Conservation (phyloP, 805 yeast genomes). For the Metschnikowia picachoensis region DNA sequence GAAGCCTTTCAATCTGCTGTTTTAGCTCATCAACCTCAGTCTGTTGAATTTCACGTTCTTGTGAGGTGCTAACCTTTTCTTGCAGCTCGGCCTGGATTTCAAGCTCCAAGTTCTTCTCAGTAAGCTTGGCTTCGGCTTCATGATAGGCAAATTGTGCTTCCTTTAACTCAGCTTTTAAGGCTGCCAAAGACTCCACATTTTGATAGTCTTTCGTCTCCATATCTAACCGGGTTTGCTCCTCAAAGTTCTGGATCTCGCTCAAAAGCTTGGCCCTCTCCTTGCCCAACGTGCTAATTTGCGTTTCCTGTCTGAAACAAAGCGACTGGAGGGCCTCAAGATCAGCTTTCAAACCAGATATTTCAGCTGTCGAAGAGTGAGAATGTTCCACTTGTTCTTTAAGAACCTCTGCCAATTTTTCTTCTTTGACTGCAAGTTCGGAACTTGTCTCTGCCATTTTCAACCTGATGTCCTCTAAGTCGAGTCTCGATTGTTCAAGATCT, state of each 20-base stretch:
- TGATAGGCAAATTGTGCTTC: not conserved
- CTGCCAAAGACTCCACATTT: not conserved
- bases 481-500: not conserved
- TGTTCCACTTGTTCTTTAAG: not conserved
- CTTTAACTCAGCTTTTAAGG: constrained; percentile 1
- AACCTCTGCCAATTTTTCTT: not conserved
- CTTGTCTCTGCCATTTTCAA: not conserved
- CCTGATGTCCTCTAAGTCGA: not conserved
- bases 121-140: not conserved
- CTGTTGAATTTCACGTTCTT: no score
- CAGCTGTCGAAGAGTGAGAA: not conserved
- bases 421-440: constrained; percentile 1
- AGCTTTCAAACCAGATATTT: not conserved
- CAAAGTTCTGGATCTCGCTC: not conserved
- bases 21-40: no score
- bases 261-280: not conserved
- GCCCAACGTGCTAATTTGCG: not conserved
- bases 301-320: not conserved
- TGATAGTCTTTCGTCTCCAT: not conserved
- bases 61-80: no score
- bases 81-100: not conserved
- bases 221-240: not conserved
- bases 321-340: not conserved
- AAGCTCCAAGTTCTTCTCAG: not conserved
- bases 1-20: no score